phyloP scores from a whole-genome alignment of 495 filamentous ascomycete genomes.

The Barbatosphaeria neglecta region DNA sequence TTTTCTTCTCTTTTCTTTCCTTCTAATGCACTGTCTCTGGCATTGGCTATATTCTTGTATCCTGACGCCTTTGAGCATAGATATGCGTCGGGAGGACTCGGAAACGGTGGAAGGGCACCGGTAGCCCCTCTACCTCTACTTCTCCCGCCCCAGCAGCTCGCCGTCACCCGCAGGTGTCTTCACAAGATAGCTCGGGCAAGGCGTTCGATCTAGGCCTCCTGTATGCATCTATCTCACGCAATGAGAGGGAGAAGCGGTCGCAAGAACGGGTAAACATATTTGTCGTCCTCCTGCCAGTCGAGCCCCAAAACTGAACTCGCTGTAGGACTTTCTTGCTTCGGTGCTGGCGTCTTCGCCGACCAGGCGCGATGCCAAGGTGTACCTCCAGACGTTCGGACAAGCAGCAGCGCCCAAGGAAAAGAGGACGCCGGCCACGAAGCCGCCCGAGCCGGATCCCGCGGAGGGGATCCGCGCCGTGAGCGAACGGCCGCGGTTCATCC shows the following conservation, averaged over 20 bases:
- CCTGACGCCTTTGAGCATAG: background rate
- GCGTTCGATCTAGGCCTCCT: background rate
- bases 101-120: background rate
- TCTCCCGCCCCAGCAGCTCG: background rate
- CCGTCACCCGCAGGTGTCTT: background rate
- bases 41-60: too few relatives aligned
- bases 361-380: constrained; percentile 80
- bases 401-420: background rate
- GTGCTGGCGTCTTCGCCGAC: constrained; percentile 76
- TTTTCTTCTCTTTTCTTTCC: background rate
- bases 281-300: too few relatives aligned
- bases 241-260: background rate
- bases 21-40: background rate
- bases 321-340: constrained; percentile 70
- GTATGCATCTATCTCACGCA: background rate
- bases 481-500: constrained; percentile 23
- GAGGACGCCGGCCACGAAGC: constrained; percentile 3
- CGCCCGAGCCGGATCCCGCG: constrained; percentile 13
- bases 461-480: constrained; percentile 25
- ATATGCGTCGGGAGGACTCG: background rate
- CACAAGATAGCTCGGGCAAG: background rate
- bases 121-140: too few relatives aligned
- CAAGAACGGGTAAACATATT: background rate
- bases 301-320: too few relatives aligned
- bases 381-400: constrained; percentile 66